Evolutionary conservation across 495 filamentous ascomycete genomes (phyloP).

Genomic region (Penicillium egyptiacum): DNA sequence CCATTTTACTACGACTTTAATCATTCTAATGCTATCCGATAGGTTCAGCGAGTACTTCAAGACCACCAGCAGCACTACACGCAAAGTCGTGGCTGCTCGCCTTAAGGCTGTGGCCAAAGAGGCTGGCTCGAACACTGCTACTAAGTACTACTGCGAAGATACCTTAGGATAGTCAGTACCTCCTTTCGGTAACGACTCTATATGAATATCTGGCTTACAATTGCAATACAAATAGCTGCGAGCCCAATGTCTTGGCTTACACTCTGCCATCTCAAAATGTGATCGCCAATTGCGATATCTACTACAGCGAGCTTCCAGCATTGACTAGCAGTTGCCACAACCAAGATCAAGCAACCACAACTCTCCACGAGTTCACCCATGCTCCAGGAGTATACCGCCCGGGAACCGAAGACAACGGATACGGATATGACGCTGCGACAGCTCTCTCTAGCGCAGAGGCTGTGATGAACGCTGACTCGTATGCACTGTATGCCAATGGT

Average conservation of each 20-base stretch:
- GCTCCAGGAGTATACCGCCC: conserved; percentile 54
- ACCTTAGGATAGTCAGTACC: conserved; percentile 36
- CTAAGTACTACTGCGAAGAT: conserved; percentile 55
- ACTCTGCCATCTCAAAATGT: conserved; percentile 51
- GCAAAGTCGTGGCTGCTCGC: conserved; percentile 52
- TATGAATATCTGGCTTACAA: not conserved
- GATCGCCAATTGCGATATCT: conserved; percentile 58
- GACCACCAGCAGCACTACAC: conserved; percentile 44
- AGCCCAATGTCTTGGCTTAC: conserved; percentile 55
- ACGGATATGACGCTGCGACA: conserved; percentile 55
- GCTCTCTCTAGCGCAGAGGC: conserved; percentile 45
- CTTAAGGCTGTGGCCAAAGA: conserved; percentile 52
- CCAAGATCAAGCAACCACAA: conserved; percentile 61
- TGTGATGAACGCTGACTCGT: conserved; percentile 61
- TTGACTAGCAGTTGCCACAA: conserved; percentile 50
- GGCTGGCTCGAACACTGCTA: conserved; percentile 44
- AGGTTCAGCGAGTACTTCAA: conserved; percentile 62
- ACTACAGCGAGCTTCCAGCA: conserved; percentile 49
- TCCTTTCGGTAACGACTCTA: not conserved
- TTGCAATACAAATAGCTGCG: conserved; percentile 30
- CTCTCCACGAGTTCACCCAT: conserved; percentile 64
- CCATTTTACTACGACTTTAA: not conserved
- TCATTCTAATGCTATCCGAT: not conserved
- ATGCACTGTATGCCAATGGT: conserved; percentile 62
- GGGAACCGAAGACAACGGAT: conserved; percentile 58